phyloP scores from a whole-genome alignment of 1,284 basidiomycete species.

The Cryptococcus sp. region DNA sequence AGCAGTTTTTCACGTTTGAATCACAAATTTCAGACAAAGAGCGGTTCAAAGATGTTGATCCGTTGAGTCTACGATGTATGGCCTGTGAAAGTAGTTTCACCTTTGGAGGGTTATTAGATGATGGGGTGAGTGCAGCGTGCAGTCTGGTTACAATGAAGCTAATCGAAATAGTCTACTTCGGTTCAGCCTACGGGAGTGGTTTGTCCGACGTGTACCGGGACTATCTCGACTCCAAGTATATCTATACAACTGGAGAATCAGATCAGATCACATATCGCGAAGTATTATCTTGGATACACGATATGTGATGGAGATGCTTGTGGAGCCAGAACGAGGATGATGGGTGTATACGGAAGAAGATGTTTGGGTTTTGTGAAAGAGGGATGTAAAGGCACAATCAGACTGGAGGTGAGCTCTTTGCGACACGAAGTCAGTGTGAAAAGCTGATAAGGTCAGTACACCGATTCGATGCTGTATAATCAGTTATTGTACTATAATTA shows the following conservation, averaged over 20 bases:
- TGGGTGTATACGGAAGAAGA: conserved; percentile 81
- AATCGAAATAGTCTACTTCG: conserved; percentile 31
- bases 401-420: conserved; percentile 62
- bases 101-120: conserved; percentile 58
- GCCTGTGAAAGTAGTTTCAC: conserved; percentile 60
- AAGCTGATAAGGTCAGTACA: conserved; percentile 57
- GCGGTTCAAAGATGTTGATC: conserved; percentile 70
- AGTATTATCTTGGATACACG: conserved; percentile 86
- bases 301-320: conserved; percentile 85
- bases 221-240: conserved; percentile 59
- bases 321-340: conserved; percentile 71
- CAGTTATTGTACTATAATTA: conserved; percentile 76
- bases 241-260: conserved; percentile 80
- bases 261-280: conserved; percentile 69
- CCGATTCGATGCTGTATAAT: conserved; percentile 75
- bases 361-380: conserved; percentile 58
- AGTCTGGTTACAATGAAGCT: not conserved
- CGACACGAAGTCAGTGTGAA: not conserved
- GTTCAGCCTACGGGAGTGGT: conserved; percentile 53
- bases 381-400: conserved; percentile 64
- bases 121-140: conserved; percentile 16
- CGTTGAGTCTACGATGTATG: conserved; percentile 69
- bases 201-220: conserved; percentile 57
- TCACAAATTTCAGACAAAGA: conserved; percentile 85
- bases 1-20: conserved; percentile 74